A percentile compares a stretch with the other conserved stretches of the same genome.
Evolutionary conservation across 148 eudicot species (phyloP).

Genomic region (Cornus florida): DNA sequence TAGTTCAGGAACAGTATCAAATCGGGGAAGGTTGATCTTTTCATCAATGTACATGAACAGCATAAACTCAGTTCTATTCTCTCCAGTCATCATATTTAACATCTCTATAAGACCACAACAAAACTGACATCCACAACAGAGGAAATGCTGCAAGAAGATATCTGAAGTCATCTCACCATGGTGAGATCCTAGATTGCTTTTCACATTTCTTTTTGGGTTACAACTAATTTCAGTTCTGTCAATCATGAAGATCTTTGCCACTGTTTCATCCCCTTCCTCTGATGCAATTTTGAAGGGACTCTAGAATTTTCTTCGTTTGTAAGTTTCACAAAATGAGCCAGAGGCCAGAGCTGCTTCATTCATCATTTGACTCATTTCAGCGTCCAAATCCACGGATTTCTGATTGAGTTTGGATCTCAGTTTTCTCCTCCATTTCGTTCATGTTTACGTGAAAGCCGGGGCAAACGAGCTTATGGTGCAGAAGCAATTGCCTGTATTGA

Average conservation of each 20-base stretch:
- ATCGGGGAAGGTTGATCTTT: neutral
- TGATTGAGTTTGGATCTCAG: constrained; percentile 77
- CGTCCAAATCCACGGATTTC: constrained; percentile 91
- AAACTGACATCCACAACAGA: neutral
- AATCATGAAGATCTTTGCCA: constrained; percentile 69
- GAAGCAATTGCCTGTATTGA: constrained; percentile 76
- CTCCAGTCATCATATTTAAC: neutral
- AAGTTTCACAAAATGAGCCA: constrained; percentile 82
- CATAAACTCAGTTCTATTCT: neutral
- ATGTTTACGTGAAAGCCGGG: constrained; percentile 95
- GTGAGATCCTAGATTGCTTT: neutral
- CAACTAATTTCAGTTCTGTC: neutral
- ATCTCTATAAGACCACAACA: neutral
- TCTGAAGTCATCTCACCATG: neutral
- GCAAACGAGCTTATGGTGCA: constrained; percentile 89
- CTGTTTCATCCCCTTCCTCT: constrained; percentile 59
- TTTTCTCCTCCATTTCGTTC: constrained; percentile 79
- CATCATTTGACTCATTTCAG: constrained; percentile 50
- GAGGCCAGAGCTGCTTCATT: constrained; percentile 95
- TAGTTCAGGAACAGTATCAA: neutral
- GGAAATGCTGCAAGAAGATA: neutral
- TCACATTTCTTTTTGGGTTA: neutral
- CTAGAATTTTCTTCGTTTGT: constrained; percentile 89
- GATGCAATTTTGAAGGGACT: constrained; percentile 80
- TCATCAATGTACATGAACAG: neutral